Base-by-base conservation (phyloP, 306 rosid species). In the Begonia fuchsioides region DNA sequence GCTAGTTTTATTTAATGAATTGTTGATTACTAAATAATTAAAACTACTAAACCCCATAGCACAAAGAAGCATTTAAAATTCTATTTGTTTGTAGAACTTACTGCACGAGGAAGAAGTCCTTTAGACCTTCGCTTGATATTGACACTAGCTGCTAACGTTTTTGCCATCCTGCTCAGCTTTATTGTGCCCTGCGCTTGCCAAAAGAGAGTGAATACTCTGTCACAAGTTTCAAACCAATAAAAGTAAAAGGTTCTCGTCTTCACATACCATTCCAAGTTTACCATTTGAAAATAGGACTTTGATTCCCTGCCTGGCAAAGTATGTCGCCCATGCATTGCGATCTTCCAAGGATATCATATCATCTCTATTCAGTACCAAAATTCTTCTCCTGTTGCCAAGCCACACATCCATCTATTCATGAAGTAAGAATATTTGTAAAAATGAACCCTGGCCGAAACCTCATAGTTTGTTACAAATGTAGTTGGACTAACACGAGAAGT, bases 91-190 rank as follows among this genome's bases (percentile, higher is more conserved):
- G 44, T 13, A 65, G 58, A 72, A 72, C 93, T 14, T 14, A 76
- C 97, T 63, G 92, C 39, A 8, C 94, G 95, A 66, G 95, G 82
- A 64, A 84, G 97, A 49, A 90, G 79, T 62, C 97, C 95, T 71
- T 90, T 90, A 68, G 94, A 73, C 64, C 85, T 79, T 41, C 97
- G 93, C 66, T 62, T 90, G 74, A 90, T 68, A 75, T 90, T 90
- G 56, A 84, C 95, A 68, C 62, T 90, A 47, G 70, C 92, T 49
- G 97, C 90, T 54, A 84, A 62, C 59, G 77, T 65, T 73, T 79
- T 84, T 16, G 94, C 94, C 55, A 90, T 70, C 63, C 94, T 74
- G 7, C 78, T 61, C 17, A 84, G 79, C 82, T 81, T 90, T 84
- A 90, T 72, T 32, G 95, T 47, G 1, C 97, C 97, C 94, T 90